Conservation (phyloP, 345 rosid species). For the Populus tremula region DNA sequence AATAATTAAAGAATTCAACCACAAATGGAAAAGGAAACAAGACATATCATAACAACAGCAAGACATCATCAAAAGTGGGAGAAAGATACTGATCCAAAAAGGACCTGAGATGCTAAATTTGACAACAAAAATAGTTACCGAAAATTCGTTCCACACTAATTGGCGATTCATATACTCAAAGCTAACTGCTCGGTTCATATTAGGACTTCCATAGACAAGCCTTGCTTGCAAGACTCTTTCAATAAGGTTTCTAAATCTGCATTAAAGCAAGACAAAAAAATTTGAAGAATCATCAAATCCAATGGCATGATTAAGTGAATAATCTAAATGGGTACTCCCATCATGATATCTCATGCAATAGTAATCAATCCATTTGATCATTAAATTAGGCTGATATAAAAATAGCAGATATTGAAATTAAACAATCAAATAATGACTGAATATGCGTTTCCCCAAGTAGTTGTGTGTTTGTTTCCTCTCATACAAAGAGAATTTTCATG, state of each 20-base stretch:
- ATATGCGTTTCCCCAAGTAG: neutral
- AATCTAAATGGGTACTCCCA: neutral
- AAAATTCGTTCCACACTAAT: slow-evolving; percentile 98
- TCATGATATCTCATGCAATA: neutral
- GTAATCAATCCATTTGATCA: neutral
- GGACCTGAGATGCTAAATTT: neutral
- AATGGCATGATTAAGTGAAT: neutral
- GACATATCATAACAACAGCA: neutral
- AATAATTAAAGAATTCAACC: neutral
- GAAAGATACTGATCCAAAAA: neutral
- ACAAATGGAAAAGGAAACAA: neutral
- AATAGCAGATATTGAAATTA: neutral
- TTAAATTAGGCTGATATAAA: neutral
- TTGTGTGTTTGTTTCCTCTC: neutral
- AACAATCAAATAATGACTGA: neutral
- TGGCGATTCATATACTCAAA: slow-evolving; percentile 98
- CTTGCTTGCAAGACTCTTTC: slow-evolving; percentile 89
- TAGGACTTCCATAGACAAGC: slow-evolving; percentile 84
- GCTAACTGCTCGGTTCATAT: slow-evolving; percentile 96
- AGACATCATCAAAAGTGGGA: neutral
- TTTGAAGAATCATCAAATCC: neutral
- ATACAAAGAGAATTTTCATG: neutral
- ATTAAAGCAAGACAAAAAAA: slow-evolving; percentile 8
- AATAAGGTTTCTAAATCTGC: slow-evolving; percentile 86
- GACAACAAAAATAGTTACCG: slow-evolving; percentile 49